A percentile compares a stretch with the other conserved stretches of the same genome.
Conservation (phyloP, 2,329 filamentous ascomycete species). For the Metarhizium robertsii region DNA sequence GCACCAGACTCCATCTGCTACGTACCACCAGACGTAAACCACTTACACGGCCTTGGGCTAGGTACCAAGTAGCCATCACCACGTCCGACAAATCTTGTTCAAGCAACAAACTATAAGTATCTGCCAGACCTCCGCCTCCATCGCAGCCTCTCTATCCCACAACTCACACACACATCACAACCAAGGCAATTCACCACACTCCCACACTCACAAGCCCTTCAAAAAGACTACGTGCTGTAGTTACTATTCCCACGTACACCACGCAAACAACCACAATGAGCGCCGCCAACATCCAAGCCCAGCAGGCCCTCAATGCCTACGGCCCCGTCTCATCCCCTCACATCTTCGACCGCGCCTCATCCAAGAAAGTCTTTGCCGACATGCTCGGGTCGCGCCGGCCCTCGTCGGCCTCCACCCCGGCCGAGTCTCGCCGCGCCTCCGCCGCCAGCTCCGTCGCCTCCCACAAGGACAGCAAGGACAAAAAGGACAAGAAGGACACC, state of each 20-base stretch:
- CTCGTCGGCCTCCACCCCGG: not conserved
- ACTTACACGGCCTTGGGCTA: too few species aligned
- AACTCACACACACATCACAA: not conserved
- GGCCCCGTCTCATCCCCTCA: slow-evolving; percentile 7
- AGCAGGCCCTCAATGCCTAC: slow-evolving; percentile 8
- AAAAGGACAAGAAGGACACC: slow-evolving; percentile 3
- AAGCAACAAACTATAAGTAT: not conserved
- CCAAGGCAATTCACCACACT: not conserved
- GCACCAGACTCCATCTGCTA: too few species aligned
- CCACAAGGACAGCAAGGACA: slow-evolving; percentile 3
- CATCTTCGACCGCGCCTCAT: slow-evolving; percentile 4
- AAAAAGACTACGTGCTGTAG: not conserved
- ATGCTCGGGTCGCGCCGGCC: slow-evolving; percentile 8
- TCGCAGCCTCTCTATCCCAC: not conserved
- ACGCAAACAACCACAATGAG: not conserved
- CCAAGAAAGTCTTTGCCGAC: slow-evolving; percentile 5
- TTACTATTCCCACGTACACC: not conserved
- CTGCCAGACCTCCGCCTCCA: not conserved
- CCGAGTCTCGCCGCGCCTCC: slow-evolving; percentile 1
- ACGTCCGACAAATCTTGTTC: not conserved
- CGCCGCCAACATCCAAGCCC: not conserved
- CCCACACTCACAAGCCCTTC: not conserved
- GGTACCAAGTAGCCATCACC: not conserved
- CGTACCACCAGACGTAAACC: too few species aligned
- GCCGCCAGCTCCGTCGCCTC: slow-evolving; percentile 2